Evolutionary conservation across 306 rosid species (phyloP).

Genomic region (Amphicarpaea edgeworthii): DNA sequence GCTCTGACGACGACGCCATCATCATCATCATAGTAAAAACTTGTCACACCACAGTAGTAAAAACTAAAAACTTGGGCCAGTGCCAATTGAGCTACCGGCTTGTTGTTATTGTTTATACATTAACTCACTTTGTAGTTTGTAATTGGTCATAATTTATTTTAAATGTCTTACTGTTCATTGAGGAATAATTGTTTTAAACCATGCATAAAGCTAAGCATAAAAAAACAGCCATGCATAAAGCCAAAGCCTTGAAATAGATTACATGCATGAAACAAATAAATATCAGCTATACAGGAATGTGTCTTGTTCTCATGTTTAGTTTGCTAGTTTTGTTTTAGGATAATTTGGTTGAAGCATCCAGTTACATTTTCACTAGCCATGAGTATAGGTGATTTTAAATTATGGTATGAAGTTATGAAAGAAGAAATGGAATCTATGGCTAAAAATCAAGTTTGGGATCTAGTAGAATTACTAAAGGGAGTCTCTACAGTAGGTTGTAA

Average conservation of each 20-base stretch:
- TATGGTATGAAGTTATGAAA: no score
- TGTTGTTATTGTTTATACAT: constrained; percentile 16
- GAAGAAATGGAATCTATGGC: no score
- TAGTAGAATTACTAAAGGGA: no score
- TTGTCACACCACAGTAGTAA: background rate
- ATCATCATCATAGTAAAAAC: constrained; percentile 2
- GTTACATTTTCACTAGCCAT: no score
- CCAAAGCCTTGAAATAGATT: constrained; percentile 31
- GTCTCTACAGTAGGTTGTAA: no score
- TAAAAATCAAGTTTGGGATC: no score
- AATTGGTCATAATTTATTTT: constrained; percentile 12
- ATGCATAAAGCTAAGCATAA: no score
- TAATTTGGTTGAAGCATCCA: constrained; percentile 33
- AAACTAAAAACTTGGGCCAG: background rate
- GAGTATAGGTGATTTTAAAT: no score
- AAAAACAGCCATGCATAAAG: constrained; percentile 1
- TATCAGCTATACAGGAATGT: constrained; percentile 14
- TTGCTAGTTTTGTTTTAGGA: constrained; percentile 36
- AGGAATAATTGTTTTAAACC: constrained; percentile 17
- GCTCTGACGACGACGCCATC: background rate
- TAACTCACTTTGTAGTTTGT: constrained; percentile 18
- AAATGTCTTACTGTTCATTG: background rate
- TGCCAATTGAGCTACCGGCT: constrained; percentile 17
- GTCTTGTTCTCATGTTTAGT: constrained; percentile 34
- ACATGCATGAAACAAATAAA: constrained; percentile 30